phyloP scores from a whole-genome alignment of 2,329 filamentous ascomycete genomes.

The Bisporella sp. region DNA sequence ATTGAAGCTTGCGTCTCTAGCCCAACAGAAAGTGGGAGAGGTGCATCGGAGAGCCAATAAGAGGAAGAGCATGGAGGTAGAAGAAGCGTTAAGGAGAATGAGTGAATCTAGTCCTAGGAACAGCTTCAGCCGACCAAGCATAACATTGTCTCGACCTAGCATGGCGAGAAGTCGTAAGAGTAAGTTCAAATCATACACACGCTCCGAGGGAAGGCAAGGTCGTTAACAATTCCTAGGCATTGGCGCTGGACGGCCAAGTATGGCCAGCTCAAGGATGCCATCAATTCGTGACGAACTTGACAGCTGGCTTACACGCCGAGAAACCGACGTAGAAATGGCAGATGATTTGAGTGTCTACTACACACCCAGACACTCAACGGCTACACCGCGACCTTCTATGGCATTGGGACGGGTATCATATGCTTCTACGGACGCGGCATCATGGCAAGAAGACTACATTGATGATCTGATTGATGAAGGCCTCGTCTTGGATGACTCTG shows the following conservation, averaged over 20 bases:
- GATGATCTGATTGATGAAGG: conserved; percentile 53
- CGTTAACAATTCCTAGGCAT: conserved; percentile 16
- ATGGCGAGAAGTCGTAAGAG: conserved; percentile 7
- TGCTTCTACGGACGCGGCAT: conserved; percentile 24
- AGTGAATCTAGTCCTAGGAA: conserved; percentile 38
- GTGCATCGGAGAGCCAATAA: conserved; percentile 44
- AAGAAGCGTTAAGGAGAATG: conserved; percentile 47
- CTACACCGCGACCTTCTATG: conserved; percentile 33
- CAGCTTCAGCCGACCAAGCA: conserved; percentile 18
- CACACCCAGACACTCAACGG: conserved; percentile 35
- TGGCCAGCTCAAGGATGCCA: conserved; percentile 27
- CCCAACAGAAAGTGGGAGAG: conserved; percentile 65
- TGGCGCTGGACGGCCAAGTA: conserved; percentile 19
- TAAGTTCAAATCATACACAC: conserved; percentile 3
- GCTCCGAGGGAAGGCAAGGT: neutral
- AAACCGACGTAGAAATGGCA: conserved; percentile 38
- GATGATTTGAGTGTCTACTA: conserved; percentile 33
- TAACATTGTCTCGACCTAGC: conserved; percentile 16
- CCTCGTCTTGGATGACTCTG: conserved; percentile 49
- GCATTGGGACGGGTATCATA: conserved; percentile 19
- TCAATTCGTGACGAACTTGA: conserved; percentile 30
- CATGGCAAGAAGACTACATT: conserved; percentile 39
- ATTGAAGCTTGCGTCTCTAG: conserved; percentile 65
- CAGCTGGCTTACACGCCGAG: conserved; percentile 27
- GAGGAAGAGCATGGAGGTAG: conserved; percentile 54